Evolutionary conservation across 352 stramenopile species (phyloP), one percentile per base, ranked within the genome.

Genomic region (Pythium myriotylum): DNA sequence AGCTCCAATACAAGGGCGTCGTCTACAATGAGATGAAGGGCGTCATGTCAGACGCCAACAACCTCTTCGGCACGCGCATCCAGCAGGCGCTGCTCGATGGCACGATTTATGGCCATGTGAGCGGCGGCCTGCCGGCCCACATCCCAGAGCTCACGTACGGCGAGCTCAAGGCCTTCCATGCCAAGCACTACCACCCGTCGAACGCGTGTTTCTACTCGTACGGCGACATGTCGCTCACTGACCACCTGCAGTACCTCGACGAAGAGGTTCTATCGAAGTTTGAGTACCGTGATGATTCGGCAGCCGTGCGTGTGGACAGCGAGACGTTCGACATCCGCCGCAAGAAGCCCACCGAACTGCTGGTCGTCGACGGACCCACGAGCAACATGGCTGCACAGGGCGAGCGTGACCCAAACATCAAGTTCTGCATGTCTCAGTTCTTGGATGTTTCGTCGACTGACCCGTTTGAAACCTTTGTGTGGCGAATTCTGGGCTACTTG

Each of bases 21-120:
- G 97, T 99, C n/a, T 98, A 98, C 71, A 99, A 99, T 68, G 97
- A 99, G 79, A 99, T 99, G 97, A 99, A 99, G 72, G 97, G 97
- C 45, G 94, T 98, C 5, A 95, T 99, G 60, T 98, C 92, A 14
- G 95, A 93, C 59, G 93, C 94, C 48, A 95, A 98, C 72, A 97
- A 93, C 37, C 72, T 98, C 16, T 89, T 99, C 45, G 84, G 79
- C 27, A 92, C 92, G 32, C 90, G 86, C 49, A 74, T 96, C 42
- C 95, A 99, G 72, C 78, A 94, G 56, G 84, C 82, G 40, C 77
- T 99, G 27, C 97, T 99, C 65, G 71, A 97, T 73, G 78, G 91
- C 69, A 72, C 79, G 26, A 88, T 92, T 67, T 95, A 95, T 58
- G 76, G 85, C 46, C 83, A 95, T 60, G 79, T 94, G 59, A 94